Conservation (phyloP, 2,329 filamentous ascomycete genomes). For the Blumeriella jaapii region DNA sequence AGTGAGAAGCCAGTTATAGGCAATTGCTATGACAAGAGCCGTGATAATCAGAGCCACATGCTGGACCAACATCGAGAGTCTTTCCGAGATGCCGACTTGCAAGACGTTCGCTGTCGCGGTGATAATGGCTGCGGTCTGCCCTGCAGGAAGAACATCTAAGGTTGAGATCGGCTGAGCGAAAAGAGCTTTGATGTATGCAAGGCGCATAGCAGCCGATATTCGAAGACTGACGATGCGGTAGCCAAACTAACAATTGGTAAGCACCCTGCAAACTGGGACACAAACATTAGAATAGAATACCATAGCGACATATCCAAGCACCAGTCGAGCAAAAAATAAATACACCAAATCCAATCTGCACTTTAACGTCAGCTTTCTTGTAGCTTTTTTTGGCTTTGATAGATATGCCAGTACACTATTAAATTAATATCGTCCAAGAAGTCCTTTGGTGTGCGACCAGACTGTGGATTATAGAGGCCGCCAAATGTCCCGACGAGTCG, state of each 20-base stretch:
- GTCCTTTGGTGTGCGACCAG: conserved; percentile 27
- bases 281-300: not conserved
- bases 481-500: conserved; percentile 35
- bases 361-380: not conserved
- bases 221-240: conserved; percentile 52
- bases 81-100: conserved; percentile 53
- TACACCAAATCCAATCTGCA: conserved; percentile 55
- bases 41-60: conserved; percentile 41
- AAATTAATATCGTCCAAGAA: conserved; percentile 34
- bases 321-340: conserved; percentile 56
- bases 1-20: conserved; percentile 46
- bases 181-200: conserved; percentile 49
- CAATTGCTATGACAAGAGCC: conserved; percentile 43
- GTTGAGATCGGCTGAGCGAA: conserved; percentile 56
- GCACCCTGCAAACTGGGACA: not conserved
- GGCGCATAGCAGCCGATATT: conserved; percentile 48
- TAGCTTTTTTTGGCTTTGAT: not conserved
- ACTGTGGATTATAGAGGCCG: conserved; percentile 29
- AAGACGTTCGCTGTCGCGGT: conserved; percentile 53
- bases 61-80: conserved; percentile 47
- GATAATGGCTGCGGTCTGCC: conserved; percentile 33
- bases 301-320: conserved; percentile 49
- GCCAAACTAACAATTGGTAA: conserved; percentile 33
- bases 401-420: conserved; percentile 30
- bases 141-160: conserved; percentile 52